Conservation (phyloP, 257 asterid species). For the Apocynum venetum region DNA sequence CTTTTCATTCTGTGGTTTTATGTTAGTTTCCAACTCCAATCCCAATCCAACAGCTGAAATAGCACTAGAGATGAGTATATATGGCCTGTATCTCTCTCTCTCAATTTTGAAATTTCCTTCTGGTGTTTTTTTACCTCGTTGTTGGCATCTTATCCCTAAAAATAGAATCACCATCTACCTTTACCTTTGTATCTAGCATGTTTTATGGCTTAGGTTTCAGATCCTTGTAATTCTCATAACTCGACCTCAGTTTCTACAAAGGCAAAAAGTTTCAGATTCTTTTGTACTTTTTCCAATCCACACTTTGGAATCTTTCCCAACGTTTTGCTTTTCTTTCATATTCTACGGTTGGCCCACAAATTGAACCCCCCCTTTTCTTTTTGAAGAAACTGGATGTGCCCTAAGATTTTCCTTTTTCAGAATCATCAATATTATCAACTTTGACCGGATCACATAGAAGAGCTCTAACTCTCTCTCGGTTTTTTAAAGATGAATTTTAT, state of each 20-base stretch:
- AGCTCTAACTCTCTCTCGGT: too few species aligned
- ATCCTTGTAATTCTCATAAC: neutral
- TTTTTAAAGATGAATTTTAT: too few species aligned
- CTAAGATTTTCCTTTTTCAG: neutral
- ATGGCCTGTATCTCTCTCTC: too few species aligned
- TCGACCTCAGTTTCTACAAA: constrained; percentile 12
- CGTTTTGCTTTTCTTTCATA: neutral
- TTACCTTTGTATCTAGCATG: constrained; percentile 20
- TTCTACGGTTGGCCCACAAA: constrained; percentile 14
- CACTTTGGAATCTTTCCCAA: neutral
- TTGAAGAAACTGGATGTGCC: neutral
- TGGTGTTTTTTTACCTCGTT: neutral
- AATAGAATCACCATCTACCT: neutral
- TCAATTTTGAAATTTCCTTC: neutral
- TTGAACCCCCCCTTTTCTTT: neutral
- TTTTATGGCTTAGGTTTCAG: constrained; percentile 20
- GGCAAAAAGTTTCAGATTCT: constrained; percentile 9
- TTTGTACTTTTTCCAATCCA: neutral
- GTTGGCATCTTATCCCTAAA: constrained; percentile 9
- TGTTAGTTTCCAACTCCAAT: neutral
- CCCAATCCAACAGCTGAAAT: neutral
- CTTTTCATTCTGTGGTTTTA: constrained; percentile 5
- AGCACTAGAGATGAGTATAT: too few species aligned
- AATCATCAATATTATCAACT: too few species aligned
- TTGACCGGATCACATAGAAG: too few species aligned